phyloP scores from a whole-genome alignment of 306 rosid species.

The Morella rubra region DNA sequence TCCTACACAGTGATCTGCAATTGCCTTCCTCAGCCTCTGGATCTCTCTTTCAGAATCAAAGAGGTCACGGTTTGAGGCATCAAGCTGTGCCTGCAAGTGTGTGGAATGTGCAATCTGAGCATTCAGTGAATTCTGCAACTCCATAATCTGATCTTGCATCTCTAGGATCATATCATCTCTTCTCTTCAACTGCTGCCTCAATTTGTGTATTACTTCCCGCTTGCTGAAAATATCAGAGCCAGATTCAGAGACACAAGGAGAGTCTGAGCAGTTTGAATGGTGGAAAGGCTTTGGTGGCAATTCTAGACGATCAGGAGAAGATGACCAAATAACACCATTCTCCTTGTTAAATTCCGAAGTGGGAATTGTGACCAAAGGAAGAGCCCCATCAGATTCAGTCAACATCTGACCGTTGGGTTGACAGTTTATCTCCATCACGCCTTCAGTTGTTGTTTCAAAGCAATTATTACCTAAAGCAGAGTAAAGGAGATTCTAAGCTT shows the following conservation, averaged over 20 bases:
- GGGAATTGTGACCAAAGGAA: slow-evolving; percentile 84
- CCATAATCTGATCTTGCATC: slow-evolving; percentile 95
- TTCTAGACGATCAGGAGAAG: slow-evolving; percentile 89
- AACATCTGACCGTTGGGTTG: slow-evolving; percentile 58
- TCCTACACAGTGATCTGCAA: slow-evolving; percentile 85
- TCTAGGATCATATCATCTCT: slow-evolving; percentile 94
- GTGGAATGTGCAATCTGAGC: slow-evolving; percentile 68
- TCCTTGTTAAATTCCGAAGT: slow-evolving; percentile 69
- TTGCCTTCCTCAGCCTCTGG: slow-evolving; percentile 86
- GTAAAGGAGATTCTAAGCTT: slow-evolving; percentile 1
- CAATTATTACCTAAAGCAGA: slow-evolving; percentile 20
- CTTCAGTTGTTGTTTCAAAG: slow-evolving; percentile 54
- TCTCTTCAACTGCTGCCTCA: slow-evolving; percentile 89
- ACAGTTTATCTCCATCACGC: slow-evolving; percentile 52
- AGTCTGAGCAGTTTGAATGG: slow-evolving; percentile 87
- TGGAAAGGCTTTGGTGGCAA: slow-evolving; percentile 75
- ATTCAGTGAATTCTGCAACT: slow-evolving; percentile 69
- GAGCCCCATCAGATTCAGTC: slow-evolving; percentile 56
- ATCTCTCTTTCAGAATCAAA: slow-evolving; percentile 83
- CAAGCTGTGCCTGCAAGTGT: slow-evolving; percentile 79
- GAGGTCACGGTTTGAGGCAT: slow-evolving; percentile 67
- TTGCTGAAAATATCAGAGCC: slow-evolving; percentile 91
- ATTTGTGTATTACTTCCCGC: slow-evolving; percentile 90
- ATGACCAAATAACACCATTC: slow-evolving; percentile 75
- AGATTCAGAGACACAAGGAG: slow-evolving; percentile 93